Base-by-base conservation (phyloP, 306 rosid genomes). In the Inga laurina region DNA sequence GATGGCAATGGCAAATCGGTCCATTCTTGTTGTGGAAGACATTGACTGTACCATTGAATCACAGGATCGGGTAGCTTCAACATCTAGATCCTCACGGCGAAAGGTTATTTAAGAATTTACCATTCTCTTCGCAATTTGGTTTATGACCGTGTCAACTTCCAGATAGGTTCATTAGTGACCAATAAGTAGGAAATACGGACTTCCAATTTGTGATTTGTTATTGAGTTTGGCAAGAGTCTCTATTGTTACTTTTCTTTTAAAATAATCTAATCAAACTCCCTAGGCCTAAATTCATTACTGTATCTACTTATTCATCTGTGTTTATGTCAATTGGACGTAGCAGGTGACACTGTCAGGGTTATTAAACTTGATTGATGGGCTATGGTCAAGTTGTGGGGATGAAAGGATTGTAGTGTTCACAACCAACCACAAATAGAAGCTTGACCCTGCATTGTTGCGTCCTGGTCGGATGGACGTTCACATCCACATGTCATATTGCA, bases 1-100 rank as follows among this genome's bases (percentile, higher is more conserved):
- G 10, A 82, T 92, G 5, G 75, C 83, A 0, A 90, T 88, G 86
- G 85, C 91, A 0, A 94, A 90, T 39, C 78, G 93, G 78, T 94
- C 98, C 9, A 91, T 94, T 30, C 80, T 94, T 69, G 97, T 92
- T 2, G 86, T 94, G n/a, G 98, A 94, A 85, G 97, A 94, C 52
- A 91, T 94, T 39, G 97, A 92, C 52, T 92, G 98, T 61, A 74
- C 88, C 32, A 45, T 91, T 27, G 83, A 92, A 12, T 83, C 90
- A 15, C 88, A 89, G 0, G 88, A 91, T 57, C 92, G 97, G 19
- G 1, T 16, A 0, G 3, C 46, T n/a, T 5, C 72, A 1, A 27
- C 16, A 43, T 1, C 4, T 3, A n/a, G 16, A 34, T 2, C 4
- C 5, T 43, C 34, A 0, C 57, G 44, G 1, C 66, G 44, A 4